A percentile compares a stretch with the other conserved stretches of the same genome.
phyloP scores from a whole-genome alignment of 495 filamentous ascomycete genomes.

The Talaromyces stipitatus region DNA sequence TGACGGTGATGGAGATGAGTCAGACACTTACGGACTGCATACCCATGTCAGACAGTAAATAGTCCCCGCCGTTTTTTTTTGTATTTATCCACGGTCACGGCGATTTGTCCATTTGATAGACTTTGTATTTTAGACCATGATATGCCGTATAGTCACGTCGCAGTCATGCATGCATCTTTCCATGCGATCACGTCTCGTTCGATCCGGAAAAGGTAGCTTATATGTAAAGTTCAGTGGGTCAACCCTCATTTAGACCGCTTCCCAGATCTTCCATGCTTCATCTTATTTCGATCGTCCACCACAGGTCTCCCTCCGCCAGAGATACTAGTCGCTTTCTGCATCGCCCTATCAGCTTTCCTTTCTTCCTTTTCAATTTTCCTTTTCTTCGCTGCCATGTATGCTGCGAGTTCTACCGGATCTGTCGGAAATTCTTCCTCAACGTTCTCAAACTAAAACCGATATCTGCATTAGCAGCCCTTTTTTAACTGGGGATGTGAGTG shows the following conservation, averaged over 20 bases:
- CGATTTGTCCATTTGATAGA: background rate
- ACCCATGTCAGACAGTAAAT: conserved; percentile 23
- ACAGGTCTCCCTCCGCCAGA: background rate
- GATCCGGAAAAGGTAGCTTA: background rate
- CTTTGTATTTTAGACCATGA: background rate
- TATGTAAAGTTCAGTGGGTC: background rate
- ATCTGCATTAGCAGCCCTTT: background rate
- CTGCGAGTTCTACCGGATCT: background rate
- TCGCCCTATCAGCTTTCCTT: background rate
- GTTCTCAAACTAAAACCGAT: background rate
- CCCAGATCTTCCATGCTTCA: background rate
- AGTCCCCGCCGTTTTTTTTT: no score
- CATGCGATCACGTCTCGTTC: background rate
- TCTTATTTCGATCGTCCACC: background rate
- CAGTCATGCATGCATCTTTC: background rate
- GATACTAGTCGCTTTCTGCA: conserved; percentile 1
- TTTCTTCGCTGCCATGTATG: background rate
- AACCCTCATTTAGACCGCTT: background rate
- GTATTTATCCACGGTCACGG: background rate
- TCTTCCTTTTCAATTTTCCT: background rate
- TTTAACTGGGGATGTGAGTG: background rate
- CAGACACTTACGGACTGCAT: conserved; percentile 41
- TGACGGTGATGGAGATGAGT: conserved; percentile 30
- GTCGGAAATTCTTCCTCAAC: background rate
- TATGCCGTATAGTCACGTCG: background rate